phyloP scores from a whole-genome alignment of 2,329 filamentous ascomycete species.

The Colletotrichum chlorophyti region DNA sequence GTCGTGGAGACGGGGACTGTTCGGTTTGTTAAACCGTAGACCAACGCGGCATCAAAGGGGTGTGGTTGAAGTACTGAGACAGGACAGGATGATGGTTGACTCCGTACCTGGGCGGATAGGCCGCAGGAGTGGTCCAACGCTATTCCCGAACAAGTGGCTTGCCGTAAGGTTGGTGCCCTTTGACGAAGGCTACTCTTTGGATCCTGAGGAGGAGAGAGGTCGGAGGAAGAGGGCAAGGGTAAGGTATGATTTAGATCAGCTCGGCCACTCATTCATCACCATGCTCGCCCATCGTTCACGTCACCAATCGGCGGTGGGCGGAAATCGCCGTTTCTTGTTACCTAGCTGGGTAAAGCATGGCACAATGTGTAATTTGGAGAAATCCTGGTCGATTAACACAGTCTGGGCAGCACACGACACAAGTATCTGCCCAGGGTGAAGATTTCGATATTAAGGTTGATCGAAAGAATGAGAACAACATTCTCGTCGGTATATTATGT shows the following conservation, averaged over 20 bases:
- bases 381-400: too few species aligned
- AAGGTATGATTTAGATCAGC: neutral
- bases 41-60: neutral
- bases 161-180: too few species aligned
- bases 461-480: too few species aligned
- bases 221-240: neutral
- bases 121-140: neutral
- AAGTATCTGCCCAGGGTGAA: too few species aligned
- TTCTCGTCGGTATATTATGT: too few species aligned
- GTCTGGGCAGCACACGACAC: too few species aligned
- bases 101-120: neutral
- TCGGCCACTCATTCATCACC: neutral
- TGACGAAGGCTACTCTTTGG: too few species aligned
- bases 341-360: neutral
- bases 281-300: too few species aligned
- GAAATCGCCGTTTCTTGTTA: neutral
- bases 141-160: neutral
- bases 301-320: neutral
- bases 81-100: neutral
- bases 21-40: neutral
- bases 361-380: too few species aligned
- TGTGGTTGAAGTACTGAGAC: neutral
- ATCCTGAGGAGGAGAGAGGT: neutral
- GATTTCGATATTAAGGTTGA: too few species aligned
- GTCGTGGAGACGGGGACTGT: conserved; percentile 2